These are phyloP conservation scores for Neospora caninum DNA, from an alignment of 169 alveolate species.

Conservation along the genomic window DNA sequence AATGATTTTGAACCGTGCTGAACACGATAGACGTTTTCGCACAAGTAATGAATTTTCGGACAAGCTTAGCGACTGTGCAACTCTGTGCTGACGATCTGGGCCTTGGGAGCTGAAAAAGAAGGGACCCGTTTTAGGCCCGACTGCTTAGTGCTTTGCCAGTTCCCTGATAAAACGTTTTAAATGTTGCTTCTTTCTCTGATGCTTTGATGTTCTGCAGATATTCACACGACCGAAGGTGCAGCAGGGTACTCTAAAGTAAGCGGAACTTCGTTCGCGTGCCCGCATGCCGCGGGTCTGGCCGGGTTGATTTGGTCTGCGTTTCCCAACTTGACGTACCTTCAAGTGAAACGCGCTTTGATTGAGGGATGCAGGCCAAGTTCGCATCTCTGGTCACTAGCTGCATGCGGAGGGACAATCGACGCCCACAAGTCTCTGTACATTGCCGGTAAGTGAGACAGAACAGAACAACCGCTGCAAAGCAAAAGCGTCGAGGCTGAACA, in stretches of 20 bases:
- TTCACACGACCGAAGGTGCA: conserved; percentile 47
- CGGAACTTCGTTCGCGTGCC: conserved; percentile 78
- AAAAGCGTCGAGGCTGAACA: background rate
- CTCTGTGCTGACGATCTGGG: no score
- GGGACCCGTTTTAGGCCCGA: no score
- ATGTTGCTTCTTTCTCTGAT: background rate
- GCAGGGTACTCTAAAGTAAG: conserved; percentile 66
- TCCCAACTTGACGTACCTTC: conserved; percentile 69
- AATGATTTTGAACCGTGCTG: no score
- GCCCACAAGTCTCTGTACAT: conserved; percentile 27
- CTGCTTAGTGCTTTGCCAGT: no score
- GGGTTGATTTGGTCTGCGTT: conserved; percentile 77
- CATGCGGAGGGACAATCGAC: conserved; percentile 64
- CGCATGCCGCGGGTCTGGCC: conserved; percentile 75
- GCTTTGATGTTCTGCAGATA: conserved; percentile 17
- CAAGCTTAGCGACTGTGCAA: no score
- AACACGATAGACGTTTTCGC: no score
- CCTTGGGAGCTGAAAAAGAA: no score
- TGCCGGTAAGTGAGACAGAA: conserved; percentile 48
- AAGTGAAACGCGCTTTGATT: conserved; percentile 68
- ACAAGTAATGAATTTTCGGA: no score
- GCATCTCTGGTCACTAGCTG: conserved; percentile 48
- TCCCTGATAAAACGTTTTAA: no score
- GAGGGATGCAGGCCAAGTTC: conserved; percentile 67
- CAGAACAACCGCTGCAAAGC: background rate